These are phyloP conservation scores for Capsicum rhomboideum DNA, from an alignment of 257 asterid genomes.

Conservation along the genomic window DNA sequence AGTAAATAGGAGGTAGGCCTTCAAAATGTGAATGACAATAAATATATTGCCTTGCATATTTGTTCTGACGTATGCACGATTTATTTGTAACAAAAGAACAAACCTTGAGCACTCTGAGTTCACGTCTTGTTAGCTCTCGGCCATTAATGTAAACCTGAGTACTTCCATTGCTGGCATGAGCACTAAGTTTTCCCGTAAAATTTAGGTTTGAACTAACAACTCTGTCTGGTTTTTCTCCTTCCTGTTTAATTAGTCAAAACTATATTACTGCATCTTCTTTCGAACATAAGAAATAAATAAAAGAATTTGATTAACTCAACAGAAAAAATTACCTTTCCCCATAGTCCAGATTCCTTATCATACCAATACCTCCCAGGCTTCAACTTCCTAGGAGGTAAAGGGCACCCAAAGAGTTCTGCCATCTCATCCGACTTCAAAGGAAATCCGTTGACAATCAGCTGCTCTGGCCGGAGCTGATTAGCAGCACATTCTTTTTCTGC, in stretches of 20 bases:
- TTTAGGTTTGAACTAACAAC: conserved; percentile 70
- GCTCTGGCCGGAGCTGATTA: conserved; percentile 92
- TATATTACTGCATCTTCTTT: conserved; percentile 16
- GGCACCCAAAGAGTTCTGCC: conserved; percentile 75
- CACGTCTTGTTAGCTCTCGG: conserved; percentile 87
- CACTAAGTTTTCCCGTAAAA: conserved; percentile 82
- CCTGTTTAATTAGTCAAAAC: conserved; percentile 38
- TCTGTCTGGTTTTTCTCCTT: conserved; percentile 92
- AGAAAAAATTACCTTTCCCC: conserved; percentile 70
- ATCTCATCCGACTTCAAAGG: conserved; percentile 79
- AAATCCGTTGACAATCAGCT: conserved; percentile 71
- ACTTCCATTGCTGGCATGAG: conserved; percentile 82
- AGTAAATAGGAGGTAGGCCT: background rate
- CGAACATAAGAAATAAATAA: background rate
- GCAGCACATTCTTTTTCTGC: conserved; percentile 85
- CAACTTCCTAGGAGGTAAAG: conserved; percentile 69
- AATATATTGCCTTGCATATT: background rate
- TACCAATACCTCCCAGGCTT: conserved; percentile 96
- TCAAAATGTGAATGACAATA: background rate
- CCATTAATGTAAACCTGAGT: conserved; percentile 93
- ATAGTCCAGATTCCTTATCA: conserved; percentile 87
- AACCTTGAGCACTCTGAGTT: conserved; percentile 82
- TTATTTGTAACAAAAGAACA: conserved; percentile 3
- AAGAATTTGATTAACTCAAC: conserved; percentile 2
- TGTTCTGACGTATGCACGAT: background rate